Base-by-base conservation (phyloP, 345 rosid genomes). In the Erodium maritimum region DNA sequence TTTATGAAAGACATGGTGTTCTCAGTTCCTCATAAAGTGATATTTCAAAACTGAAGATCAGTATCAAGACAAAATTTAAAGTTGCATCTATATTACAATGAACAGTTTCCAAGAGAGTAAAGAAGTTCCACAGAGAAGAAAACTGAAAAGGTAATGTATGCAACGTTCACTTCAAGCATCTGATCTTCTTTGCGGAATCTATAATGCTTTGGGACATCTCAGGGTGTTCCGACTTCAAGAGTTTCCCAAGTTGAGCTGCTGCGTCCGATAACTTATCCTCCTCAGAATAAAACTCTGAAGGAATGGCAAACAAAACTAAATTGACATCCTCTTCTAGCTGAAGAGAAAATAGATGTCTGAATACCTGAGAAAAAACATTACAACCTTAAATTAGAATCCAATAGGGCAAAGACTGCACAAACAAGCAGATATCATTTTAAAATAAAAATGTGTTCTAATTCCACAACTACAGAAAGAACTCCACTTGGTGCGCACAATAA, bases 281-380 rank as follows among this genome's bases (percentile, higher is more conserved):
- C 18, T 53, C 19, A n/a, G 73, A 59, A 52, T 53, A 67, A 56
- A 63, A 58, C 22, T 78, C 85, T 7, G 82, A 82, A 65, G 81
- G 64, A 52, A 91, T 75, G 16, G 80, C 95, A 55, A 91, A 91
- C 22, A 86, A 75, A 53, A 88, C 81, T 57, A 82, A 58, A 64
- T 91, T 91, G 58, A 91, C 78, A 45, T 91, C 96, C 75, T 79
- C 88, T 71, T 91, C 90, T 1, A 91, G 84, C 79, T 88, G 80
- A 73, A 91, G 80, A 65, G 90, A 65, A 58, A 76, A 88, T 10
- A 91, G 75, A 62, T 70, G 87, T 75, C 61, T 75, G 50, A 91
- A 91, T 23, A 87, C 85, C 97, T 81, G 42, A 19, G 64, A 50
- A 65, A 14, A 19, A 20, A 46, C 21, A 64, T 50, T 57, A 53